phyloP scores from a whole-genome alignment of 2,329 filamentous ascomycete species.

The Fusarium anguioides region DNA sequence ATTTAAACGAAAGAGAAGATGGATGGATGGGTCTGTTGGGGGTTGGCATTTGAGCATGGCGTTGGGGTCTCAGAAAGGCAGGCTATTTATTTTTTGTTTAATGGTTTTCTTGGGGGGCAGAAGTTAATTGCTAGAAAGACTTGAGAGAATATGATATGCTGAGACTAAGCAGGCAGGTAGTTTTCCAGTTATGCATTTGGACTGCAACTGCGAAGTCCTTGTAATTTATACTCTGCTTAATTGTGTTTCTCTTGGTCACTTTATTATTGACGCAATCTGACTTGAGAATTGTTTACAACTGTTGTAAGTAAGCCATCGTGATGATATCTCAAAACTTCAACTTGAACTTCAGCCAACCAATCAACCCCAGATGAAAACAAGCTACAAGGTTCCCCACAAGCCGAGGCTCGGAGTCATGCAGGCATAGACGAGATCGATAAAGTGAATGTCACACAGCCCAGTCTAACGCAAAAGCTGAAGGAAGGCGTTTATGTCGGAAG shows the following conservation, averaged over 20 bases:
- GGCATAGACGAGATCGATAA: conserved; percentile 22
- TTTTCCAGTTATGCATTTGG: not conserved
- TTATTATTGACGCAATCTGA: not conserved
- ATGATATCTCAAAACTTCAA: not conserved
- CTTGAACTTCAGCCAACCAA: not conserved
- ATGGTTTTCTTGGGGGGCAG: conserved; percentile 10
- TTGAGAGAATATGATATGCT: not conserved
- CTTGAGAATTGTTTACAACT: not conserved
- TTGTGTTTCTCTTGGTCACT: not conserved
- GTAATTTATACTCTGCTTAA: not conserved
- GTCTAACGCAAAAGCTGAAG: not conserved
- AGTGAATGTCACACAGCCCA: conserved; percentile 8
- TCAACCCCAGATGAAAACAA: not conserved
- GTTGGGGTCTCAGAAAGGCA: conserved; percentile 35
- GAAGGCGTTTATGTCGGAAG: not conserved
- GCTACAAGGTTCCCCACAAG: conserved; percentile 15
- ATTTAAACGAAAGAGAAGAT: conserved; percentile 11
- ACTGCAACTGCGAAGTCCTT: not conserved
- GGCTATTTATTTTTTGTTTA: conserved; percentile 22
- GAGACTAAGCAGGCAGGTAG: not conserved
- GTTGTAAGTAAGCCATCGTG: not conserved
- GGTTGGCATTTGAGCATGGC: conserved; percentile 45
- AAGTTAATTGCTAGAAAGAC: conserved; percentile 18
- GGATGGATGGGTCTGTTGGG: not conserved
- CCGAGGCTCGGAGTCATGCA: conserved; percentile 24